phyloP scores from a whole-genome alignment of 2,329 filamentous ascomycete species.

The Exophiala phaeomuriformis region DNA sequence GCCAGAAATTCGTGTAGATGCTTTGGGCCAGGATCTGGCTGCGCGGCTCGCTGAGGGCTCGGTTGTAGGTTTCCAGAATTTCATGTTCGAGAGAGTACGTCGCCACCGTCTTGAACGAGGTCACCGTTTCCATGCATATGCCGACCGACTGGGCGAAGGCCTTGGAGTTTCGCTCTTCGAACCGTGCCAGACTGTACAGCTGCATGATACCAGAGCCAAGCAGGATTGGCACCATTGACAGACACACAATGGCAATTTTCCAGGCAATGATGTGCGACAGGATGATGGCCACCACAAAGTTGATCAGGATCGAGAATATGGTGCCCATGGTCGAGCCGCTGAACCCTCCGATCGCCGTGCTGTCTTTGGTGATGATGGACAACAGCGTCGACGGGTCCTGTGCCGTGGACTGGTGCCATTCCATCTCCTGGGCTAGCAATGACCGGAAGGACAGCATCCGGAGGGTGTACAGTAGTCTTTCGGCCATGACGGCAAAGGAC shows the following conservation, averaged over 20 bases:
- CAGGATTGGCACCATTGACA: conserved; percentile 61
- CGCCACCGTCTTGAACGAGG: conserved; percentile 47
- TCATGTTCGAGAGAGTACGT: conserved; percentile 47
- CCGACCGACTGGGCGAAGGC: conserved; percentile 47
- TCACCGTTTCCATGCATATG: conserved; percentile 47
- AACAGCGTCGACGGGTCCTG: conserved; percentile 57
- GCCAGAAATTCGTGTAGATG: conserved; percentile 41
- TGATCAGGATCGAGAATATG: conserved; percentile 45
- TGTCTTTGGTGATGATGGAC: conserved; percentile 62
- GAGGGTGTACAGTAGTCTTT: conserved; percentile 17
- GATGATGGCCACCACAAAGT: conserved; percentile 60
- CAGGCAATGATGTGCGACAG: conserved; percentile 65
- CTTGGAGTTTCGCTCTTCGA: conserved; percentile 49
- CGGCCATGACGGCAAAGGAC: conserved; percentile 19
- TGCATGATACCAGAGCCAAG: conserved; percentile 64
- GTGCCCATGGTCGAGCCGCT: conserved; percentile 31
- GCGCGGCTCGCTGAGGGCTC: conserved; percentile 41
- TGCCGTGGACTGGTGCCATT: conserved; percentile 63
- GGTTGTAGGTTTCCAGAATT: conserved; percentile 40
- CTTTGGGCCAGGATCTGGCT: conserved; percentile 46
- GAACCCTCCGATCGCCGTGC: conserved; percentile 59
- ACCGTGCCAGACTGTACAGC: conserved; percentile 50
- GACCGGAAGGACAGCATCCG: conserved; percentile 23
- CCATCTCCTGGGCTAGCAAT: conserved; percentile 23
- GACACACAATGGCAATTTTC: conserved; percentile 67